Conservation (phyloP, 2,329 filamentous ascomycete species). For the Huntiella decipiens region DNA sequence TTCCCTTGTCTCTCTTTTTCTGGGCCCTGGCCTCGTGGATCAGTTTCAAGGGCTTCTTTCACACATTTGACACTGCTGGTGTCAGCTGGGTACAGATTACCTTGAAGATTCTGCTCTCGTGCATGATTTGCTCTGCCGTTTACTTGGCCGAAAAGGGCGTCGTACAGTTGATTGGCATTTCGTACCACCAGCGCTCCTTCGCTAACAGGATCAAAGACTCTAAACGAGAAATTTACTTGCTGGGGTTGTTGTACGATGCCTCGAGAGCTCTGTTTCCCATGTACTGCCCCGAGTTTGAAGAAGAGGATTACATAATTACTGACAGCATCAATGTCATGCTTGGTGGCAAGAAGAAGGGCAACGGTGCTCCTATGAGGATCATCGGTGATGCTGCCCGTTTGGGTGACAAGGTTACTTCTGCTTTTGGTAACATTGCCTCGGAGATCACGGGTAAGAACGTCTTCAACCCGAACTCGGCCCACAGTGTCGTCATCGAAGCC, state of each 20-base stretch:
- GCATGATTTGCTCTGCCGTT: constrained; percentile 48
- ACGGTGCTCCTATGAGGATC: constrained; percentile 58
- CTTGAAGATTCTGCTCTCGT: constrained; percentile 44
- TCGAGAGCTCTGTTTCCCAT: constrained; percentile 77
- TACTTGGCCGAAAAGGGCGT: constrained; percentile 61
- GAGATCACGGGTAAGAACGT: constrained; percentile 93
- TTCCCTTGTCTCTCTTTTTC: constrained; percentile 48
- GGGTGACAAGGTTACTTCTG: constrained; percentile 83
- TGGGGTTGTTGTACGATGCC: constrained; percentile 76
- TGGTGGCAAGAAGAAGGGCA: constrained; percentile 38
- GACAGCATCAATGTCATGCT: constrained; percentile 59
- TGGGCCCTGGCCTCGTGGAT: constrained; percentile 46
- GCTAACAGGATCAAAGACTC: constrained; percentile 70
- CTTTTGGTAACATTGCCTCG: constrained; percentile 80
- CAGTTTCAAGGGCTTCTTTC: constrained; percentile 39
- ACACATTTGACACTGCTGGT: constrained; percentile 15
- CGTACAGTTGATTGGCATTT: constrained; percentile 68
- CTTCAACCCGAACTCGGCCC: constrained; percentile 79
- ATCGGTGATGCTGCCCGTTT: constrained; percentile 62
- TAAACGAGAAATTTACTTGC: constrained; percentile 65
- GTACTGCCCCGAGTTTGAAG: constrained; percentile 75
- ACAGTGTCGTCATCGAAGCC: constrained; percentile 76
- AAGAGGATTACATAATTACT: constrained; percentile 84
- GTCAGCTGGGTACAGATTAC: constrained; percentile 38
- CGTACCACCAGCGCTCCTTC: constrained; percentile 72